Percentiles rank a stretch among this genome's conserved stretches.
Evolutionary conservation across 345 rosid species (phyloP).

Genomic region (Rubroshorea leprosula): DNA sequence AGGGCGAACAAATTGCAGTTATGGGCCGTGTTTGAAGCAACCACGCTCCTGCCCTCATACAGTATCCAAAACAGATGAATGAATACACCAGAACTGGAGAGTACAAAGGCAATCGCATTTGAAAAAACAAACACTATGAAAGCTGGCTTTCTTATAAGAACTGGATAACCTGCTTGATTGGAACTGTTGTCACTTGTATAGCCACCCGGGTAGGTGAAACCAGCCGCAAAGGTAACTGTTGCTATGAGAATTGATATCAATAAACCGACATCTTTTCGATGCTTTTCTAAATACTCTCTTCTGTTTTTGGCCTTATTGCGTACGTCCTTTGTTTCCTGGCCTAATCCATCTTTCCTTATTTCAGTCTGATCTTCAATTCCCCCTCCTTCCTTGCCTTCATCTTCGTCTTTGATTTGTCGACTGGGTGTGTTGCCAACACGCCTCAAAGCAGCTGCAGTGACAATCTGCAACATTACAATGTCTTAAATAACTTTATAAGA

Average conservation of each 20-base stretch:
- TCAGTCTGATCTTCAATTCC: too few relatives aligned
- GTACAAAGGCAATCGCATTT: not conserved
- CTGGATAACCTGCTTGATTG: not conserved
- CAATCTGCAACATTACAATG: too few relatives aligned
- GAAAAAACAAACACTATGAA: not conserved
- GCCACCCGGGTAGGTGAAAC: not conserved
- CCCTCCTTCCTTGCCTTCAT: too few relatives aligned
- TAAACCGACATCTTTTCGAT: not conserved
- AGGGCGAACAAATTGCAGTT: not conserved
- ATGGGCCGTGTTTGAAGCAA: too few relatives aligned
- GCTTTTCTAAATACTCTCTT: not conserved
- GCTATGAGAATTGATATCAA: not conserved
- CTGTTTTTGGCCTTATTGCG: too few relatives aligned
- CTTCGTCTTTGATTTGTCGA: too few relatives aligned
- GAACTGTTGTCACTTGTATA: not conserved
- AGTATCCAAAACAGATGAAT: not conserved
- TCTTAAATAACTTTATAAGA: too few relatives aligned
- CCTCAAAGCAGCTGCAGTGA: too few relatives aligned
- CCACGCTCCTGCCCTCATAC: not conserved
- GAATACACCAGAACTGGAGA: not conserved
- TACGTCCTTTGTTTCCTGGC: too few relatives aligned
- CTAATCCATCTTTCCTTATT: too few relatives aligned
- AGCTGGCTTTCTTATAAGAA: not conserved
- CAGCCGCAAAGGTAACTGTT: not conserved
- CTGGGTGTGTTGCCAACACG: too few relatives aligned